These are phyloP conservation scores for Scheffersomyces insectosa DNA, from an alignment of 1,139 yeast genomes.

Conservation along the genomic window DNA sequence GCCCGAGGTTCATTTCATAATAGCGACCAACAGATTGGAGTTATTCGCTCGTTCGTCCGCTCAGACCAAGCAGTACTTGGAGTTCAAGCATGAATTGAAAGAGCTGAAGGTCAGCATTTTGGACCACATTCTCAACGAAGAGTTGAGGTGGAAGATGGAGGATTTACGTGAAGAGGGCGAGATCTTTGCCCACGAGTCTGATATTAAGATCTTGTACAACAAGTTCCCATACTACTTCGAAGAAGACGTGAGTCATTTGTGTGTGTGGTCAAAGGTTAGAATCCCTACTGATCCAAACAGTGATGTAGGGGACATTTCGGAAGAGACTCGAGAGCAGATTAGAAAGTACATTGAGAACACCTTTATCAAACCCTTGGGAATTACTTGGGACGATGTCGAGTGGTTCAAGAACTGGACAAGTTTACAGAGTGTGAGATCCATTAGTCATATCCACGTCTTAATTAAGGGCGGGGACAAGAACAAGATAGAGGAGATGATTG, in stretches of 20 bases:
- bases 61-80: conserved; percentile 33
- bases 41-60: conserved; percentile 39
- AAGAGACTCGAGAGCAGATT: conserved; percentile 34
- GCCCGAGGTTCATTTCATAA: conserved; percentile 35
- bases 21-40: conserved; percentile 35
- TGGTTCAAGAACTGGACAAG: conserved; percentile 70
- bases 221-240: conserved; percentile 48
- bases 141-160: conserved; percentile 34
- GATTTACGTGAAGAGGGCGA: conserved; percentile 22
- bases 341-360: conserved; percentile 44
- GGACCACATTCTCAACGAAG: conserved; percentile 37
- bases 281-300: conserved; percentile 35
- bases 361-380: conserved; percentile 41
- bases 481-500: neutral
- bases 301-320: conserved; percentile 46
- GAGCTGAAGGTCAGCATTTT: conserved; percentile 28
- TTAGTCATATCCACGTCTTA: conserved; percentile 62
- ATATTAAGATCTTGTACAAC: conserved; percentile 33
- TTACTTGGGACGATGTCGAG: conserved; percentile 37
- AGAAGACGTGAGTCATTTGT: conserved; percentile 36
- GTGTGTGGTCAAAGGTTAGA: conserved; percentile 42
- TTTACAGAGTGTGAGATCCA: conserved; percentile 56
- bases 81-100: conserved; percentile 34
- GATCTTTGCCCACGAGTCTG: conserved; percentile 12
- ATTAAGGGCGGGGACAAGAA: conserved; percentile 25